Percentiles rank a stretch among this genome's conserved stretches.
Conservation (phyloP, 495 filamentous ascomycete genomes). For the Evernia prunastri region DNA sequence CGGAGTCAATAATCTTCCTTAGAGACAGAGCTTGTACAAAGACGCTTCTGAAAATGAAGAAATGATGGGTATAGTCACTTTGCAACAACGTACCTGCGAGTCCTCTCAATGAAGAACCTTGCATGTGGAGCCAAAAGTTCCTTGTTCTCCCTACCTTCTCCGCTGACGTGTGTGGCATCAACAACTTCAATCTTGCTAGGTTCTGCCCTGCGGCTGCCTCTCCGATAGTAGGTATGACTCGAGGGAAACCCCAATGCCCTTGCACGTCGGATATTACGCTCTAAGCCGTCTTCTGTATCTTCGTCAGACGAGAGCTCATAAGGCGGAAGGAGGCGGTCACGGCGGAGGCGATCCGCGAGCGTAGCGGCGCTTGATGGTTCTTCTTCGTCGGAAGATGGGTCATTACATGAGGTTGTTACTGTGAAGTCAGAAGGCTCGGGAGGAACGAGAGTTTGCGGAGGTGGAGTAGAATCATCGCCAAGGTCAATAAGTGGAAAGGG, state of each 20-base stretch:
- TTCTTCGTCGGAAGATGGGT: constrained; percentile 39
- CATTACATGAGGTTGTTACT: constrained; percentile 46
- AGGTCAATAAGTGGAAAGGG: constrained; percentile 4
- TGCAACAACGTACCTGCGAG: constrained; percentile 23
- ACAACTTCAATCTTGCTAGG: constrained; percentile 40
- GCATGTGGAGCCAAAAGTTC: constrained; percentile 64
- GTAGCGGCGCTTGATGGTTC: constrained; percentile 31
- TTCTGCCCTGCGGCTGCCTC: constrained; percentile 12
- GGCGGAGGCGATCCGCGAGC: constrained; percentile 31
- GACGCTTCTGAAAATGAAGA: background rate
- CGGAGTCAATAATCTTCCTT: background rate
- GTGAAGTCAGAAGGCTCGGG: constrained; percentile 37
- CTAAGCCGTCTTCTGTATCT: constrained; percentile 28
- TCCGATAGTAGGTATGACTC: constrained; percentile 8
- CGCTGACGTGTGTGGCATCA: constrained; percentile 42
- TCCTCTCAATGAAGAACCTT: constrained; percentile 68
- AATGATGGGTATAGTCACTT: background rate
- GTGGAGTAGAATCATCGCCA: background rate
- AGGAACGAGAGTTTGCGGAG: background rate
- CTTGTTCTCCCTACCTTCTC: constrained; percentile 39
- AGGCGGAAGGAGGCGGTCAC: constrained; percentile 25
- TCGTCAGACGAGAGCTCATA: constrained; percentile 25
- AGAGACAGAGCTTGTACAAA: background rate
- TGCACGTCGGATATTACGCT: constrained; percentile 14
- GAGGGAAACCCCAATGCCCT: constrained; percentile 10